Evolutionary conservation across 192 early-diverging fungal genomes (phyloP), one percentile per base, ranked within the genome.

Genomic region (Pilaira anomala): DNA sequence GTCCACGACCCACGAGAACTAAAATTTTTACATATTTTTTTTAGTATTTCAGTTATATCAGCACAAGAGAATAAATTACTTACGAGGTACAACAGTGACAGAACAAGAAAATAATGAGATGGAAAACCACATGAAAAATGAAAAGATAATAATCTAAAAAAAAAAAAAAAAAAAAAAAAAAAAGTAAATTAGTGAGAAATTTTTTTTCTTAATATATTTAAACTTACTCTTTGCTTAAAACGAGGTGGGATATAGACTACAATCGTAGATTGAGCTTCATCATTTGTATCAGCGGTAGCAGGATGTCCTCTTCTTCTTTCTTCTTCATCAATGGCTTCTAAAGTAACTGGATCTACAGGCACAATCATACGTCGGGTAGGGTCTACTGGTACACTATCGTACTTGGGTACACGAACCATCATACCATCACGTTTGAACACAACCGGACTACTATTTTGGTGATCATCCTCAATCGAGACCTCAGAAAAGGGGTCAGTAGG

Each of bases 171-270:
- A 21, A 41, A 36, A 42, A 24, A 58, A 58, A 26, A 42, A 21
- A 7, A 13, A 6, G 7, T 0, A 54, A 18, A 24, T 13, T 24
- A 11, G 19, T 14, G 19, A 44, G 14, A n/a, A n/a, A n/a, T n/a
- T n/a, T n/a, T n/a, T n/a, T n/a, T n/a, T n/a, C n/a, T n/a, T n/a
- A n/a, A n/a, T n/a, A n/a, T n/a, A n/a, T n/a, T n/a, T n/a, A 49
- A 18, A 56, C 71, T 63, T 59, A 92, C 74, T 40, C 92, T 73
- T 2, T 52, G 62, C 66, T 81, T 76, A 44, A 92, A 90, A 25
- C 78, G 65, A 5, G 86, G 82, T 39, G 97, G 96, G 19, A 88
- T 81, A 76, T 94, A 94, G 2, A 99, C 87, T 25, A 93, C 76
- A 0, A 79, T 87, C 62, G 94, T 93, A 45, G 88, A 72, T 28